A percentile compares a stretch with the other conserved stretches of the same genome.
These are phyloP conservation scores for Trypanosomatidae sp. DNA, from an alignment of 208 protist genomes.

Conservation along the genomic window DNA sequence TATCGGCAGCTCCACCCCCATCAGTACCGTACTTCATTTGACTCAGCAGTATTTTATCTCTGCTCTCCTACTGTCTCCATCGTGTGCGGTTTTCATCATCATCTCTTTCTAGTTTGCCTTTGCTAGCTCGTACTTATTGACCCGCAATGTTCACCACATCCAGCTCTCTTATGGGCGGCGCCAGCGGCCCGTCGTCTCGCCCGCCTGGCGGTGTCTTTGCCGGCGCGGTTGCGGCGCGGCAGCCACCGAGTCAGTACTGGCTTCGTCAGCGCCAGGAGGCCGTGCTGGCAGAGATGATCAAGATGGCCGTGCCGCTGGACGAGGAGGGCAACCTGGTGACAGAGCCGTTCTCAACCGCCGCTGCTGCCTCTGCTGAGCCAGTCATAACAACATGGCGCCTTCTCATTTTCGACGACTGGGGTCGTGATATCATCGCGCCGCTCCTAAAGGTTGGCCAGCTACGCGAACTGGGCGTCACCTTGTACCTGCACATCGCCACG, in stretches of 20 bases:
- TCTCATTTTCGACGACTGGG: constrained; percentile 89
- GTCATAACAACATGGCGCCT: constrained; percentile 71
- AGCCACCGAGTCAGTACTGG: constrained; percentile 35
- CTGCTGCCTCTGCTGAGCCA: constrained; percentile 19
- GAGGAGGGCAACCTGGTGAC: constrained; percentile 34
- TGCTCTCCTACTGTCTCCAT: not conserved
- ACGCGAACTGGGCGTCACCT: constrained; percentile 85
- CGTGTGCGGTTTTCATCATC: not conserved
- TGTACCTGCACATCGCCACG: constrained; percentile 87
- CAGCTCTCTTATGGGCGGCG: constrained; percentile 2
- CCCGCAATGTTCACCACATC: constrained; percentile 8
- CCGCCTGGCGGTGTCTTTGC: constrained; percentile 5
- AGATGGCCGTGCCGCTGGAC: constrained; percentile 58
- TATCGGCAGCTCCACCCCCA: not conserved
- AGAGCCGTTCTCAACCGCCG: constrained; percentile 22
- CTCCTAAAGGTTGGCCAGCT: constrained; percentile 87
- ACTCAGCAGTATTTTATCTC: not conserved
- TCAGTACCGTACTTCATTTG: not conserved
- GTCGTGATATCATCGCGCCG: constrained; percentile 88
- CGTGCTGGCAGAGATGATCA: constrained; percentile 75
- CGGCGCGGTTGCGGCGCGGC: not conserved
- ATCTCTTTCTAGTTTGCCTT: not conserved
- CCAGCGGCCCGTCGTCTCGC: not conserved
- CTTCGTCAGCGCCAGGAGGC: constrained; percentile 70
- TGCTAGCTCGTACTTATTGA: not conserved